A percentile compares a stretch with the other conserved stretches of the same genome.
phyloP scores from a whole-genome alignment of 352 stramenopile species.

The Salisapilia sapeloensis region DNA sequence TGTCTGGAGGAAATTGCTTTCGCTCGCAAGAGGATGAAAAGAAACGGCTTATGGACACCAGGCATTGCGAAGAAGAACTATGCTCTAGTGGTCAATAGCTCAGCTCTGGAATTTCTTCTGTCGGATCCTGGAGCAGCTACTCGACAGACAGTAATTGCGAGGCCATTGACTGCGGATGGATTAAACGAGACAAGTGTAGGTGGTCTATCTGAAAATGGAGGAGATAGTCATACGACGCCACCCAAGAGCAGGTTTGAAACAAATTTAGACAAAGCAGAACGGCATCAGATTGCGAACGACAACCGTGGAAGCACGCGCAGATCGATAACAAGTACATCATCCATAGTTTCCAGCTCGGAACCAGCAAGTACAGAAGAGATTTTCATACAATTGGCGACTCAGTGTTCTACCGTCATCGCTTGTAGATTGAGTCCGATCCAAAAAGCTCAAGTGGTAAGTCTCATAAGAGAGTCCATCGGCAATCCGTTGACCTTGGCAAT shows the following conservation, averaged over 20 bases:
- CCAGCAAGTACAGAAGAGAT: background rate
- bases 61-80: conserved; percentile 2
- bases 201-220: no score
- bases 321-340: no score
- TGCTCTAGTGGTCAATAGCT: conserved; percentile 9
- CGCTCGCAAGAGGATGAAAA: conserved; percentile 2
- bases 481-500: conserved; percentile 75
- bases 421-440: conserved; percentile 28
- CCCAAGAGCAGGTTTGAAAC: no score
- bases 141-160: no score
- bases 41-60: conserved; percentile 4
- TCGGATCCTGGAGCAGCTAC: no score
- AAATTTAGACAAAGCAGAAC: no score
- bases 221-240: no score
- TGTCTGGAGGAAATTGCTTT: conserved; percentile 4
- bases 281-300: no score
- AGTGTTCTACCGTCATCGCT: conserved; percentile 19
- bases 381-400: conserved; percentile 9
- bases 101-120: conserved; percentile 5
- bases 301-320: no score
- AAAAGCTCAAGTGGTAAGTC: conserved; percentile 47
- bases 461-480: conserved; percentile 20
- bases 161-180: no score
- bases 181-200: no score
- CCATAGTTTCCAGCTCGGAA: no score